Evolutionary conservation across 2,329 filamentous ascomycete species (phyloP), one percentile per base, ranked within the genome.

Genomic region (Colletotrichum tanaceti): DNA sequence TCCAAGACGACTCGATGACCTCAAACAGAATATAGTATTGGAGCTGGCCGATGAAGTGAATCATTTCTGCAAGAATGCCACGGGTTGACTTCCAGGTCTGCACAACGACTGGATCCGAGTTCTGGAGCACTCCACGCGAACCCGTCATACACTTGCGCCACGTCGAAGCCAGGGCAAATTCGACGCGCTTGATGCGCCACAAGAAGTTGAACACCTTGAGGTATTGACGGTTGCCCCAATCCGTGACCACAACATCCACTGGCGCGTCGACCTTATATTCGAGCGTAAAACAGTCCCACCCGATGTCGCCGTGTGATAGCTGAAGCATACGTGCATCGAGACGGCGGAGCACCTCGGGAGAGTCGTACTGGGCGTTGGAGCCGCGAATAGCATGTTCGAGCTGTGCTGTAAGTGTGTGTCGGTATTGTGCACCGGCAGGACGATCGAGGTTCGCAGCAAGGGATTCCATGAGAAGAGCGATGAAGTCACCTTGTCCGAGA

Each of bases 11-110:
- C 79, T 99, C 96, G 73, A 99, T 98, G 73, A 99, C 96, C 79
- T 99, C 96, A 76, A 98, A 99, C 11, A 99, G 86, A 73, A 99
- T 98, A 79, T 99, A 99, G 82, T 98, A 98, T 79, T 99, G 96
- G 16, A 99, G 86, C 80, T 99, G 96, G 71, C 93, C 93, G 75
- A 98, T 91, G 76, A 99, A 98, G 78, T 99, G 97, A 18, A 98
- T 93, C 96, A 99, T 99, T 79, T 99, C 97, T 14, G 95, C 94
- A 44, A 98, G 89, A 20, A 91, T 90, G 67, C 94, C 96, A 65
- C 95, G 87, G 5, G 94, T 97, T 16, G 87, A 89, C 77, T 97
- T 98, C 96, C 96, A 99, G 60, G 95, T 92, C 68, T 90, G 84
- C 35, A 87, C 87, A 28, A 97, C 89, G 70, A 88, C 87, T 3